These are phyloP conservation scores for Cymodocea nodosa DNA, from an alignment of 116 monocot genomes.

Conservation along the genomic window DNA sequence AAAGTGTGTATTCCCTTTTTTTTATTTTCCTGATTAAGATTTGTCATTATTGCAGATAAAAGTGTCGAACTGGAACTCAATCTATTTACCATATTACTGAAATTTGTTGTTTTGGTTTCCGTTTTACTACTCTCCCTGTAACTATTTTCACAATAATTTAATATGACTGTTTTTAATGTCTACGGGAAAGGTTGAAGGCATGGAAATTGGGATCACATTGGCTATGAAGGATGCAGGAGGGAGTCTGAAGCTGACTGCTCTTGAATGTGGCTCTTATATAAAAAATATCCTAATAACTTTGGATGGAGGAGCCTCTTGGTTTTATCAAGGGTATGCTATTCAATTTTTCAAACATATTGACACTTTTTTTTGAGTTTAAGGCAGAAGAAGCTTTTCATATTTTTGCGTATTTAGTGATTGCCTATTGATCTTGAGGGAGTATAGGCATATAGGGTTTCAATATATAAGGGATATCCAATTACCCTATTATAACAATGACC, in stretches of 20 bases:
- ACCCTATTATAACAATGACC: too few relatives aligned
- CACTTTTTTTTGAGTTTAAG: not conserved
- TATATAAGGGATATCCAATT: too few relatives aligned
- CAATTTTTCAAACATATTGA: not conserved
- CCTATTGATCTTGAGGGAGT: too few relatives aligned
- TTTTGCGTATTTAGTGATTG: not conserved
- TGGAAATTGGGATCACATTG: slow-evolving; percentile 70
- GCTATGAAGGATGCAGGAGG: slow-evolving; percentile 55
- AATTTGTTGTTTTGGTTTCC: too few relatives aligned
- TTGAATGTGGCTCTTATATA: slow-evolving; percentile 66
- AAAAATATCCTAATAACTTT: slow-evolving; percentile 50
- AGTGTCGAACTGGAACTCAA: too few relatives aligned
- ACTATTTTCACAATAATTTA: slow-evolving; percentile 26
- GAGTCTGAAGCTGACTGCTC: slow-evolving; percentile 34
- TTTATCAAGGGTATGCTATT: slow-evolving; percentile 88
- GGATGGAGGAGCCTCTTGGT: slow-evolving; percentile 94
- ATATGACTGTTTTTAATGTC: slow-evolving; percentile 24
- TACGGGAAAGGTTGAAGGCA: slow-evolving; percentile 68
- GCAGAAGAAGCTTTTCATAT: not conserved
- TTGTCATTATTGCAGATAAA: too few relatives aligned
- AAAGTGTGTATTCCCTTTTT: too few relatives aligned
- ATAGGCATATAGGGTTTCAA: too few relatives aligned
- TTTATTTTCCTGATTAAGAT: too few relatives aligned
- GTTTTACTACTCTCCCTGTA: not conserved
- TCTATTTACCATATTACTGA: too few relatives aligned